Evolutionary conservation across 306 rosid genomes (phyloP).

Genomic region (Canavalia gladiata): DNA sequence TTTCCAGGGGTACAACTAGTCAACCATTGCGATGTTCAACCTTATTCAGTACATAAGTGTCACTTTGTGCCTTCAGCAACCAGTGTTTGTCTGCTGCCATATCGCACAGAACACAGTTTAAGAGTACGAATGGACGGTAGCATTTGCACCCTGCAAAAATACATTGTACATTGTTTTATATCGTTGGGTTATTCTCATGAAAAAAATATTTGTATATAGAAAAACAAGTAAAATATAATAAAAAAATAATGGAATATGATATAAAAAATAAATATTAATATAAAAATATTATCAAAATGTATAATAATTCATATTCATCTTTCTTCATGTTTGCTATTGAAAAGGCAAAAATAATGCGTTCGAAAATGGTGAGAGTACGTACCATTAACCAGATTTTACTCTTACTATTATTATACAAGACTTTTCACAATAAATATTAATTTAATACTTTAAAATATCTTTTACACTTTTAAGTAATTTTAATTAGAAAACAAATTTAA

Average conservation of each 20-base stretch:
- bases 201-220: too few relatives aligned
- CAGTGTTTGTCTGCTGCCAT: slow-evolving; percentile 32
- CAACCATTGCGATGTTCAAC: neutral
- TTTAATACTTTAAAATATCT: too few relatives aligned
- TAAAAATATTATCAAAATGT: too few relatives aligned
- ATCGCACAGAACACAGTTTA: neutral
- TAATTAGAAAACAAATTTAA: too few relatives aligned
- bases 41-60: neutral
- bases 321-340: neutral
- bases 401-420: too few relatives aligned
- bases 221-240: too few relatives aligned
- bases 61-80: neutral
- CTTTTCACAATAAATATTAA: too few relatives aligned
- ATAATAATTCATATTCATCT: neutral
- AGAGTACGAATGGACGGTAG: slow-evolving; percentile 20
- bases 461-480: too few relatives aligned
- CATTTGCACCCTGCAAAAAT: neutral
- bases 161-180: neutral
- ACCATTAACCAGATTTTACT: too few relatives aligned
- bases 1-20: neutral
- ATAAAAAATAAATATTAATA: too few relatives aligned
- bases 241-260: too few relatives aligned
- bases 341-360: neutral
- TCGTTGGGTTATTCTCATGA: neutral
- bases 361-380: neutral